Percentiles rank a stretch among this genome's conserved stretches.
phyloP scores from a whole-genome alignment of 345 rosid species.

The Carallia brachiata region DNA sequence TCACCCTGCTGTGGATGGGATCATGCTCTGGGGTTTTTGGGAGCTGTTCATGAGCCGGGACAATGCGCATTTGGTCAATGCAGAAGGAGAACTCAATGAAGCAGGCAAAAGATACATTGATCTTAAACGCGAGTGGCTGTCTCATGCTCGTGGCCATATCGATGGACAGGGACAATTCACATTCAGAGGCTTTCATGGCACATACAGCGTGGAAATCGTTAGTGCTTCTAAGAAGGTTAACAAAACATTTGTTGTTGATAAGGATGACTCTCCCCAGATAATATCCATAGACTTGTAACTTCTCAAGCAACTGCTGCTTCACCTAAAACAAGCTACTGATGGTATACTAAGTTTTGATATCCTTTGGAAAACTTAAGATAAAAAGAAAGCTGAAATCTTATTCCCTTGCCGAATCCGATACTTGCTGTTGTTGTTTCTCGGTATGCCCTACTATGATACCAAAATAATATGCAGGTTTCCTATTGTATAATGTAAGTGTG shows the following conservation, averaged over 20 bases:
- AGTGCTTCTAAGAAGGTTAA: constrained; percentile 7
- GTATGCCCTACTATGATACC: too few species aligned
- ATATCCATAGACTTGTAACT: constrained; percentile 22
- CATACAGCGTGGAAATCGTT: constrained; percentile 15
- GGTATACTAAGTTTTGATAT: neutral
- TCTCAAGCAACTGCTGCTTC: constrained; percentile 13
- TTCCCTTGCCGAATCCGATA: neutral
- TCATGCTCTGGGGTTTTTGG: constrained; percentile 33
- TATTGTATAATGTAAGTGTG: too few species aligned
- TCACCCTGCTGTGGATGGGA: constrained; percentile 29
- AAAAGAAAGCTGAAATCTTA: neutral
- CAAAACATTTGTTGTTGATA: constrained; percentile 22
- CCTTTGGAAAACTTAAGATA: neutral
- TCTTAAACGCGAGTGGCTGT: constrained; percentile 25
- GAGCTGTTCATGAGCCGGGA: constrained; percentile 24
- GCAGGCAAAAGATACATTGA: constrained; percentile 29
- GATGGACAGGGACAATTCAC: constrained; percentile 19
- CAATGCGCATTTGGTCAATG: constrained; percentile 26
- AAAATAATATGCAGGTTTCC: too few species aligned
- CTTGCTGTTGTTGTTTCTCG: neutral
- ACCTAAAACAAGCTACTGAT: neutral
- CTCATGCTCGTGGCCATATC: constrained; percentile 8
- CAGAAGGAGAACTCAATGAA: constrained; percentile 26
- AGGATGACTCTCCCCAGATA: constrained; percentile 14
- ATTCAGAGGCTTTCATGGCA: constrained; percentile 33